Conservation (phyloP, 495 filamentous ascomycete genomes). For the Lasiosphaeria hispida region DNA sequence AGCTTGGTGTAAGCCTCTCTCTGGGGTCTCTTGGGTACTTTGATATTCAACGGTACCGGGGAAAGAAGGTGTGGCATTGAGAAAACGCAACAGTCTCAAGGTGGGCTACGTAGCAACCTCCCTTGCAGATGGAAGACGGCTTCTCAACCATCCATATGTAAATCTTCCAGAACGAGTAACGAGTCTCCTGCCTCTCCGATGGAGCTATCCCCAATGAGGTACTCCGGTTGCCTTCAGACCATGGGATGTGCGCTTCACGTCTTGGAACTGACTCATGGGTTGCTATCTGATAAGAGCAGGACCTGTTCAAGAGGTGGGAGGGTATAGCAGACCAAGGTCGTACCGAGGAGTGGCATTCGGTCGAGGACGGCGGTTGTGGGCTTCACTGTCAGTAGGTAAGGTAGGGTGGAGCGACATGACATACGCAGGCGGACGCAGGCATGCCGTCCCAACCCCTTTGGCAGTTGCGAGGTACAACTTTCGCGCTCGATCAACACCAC, state of each 20-base stretch:
- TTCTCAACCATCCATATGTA: not conserved
- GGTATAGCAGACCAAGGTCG: conserved; percentile 14
- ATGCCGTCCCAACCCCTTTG: conserved; percentile 18
- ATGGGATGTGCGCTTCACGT: conserved; percentile 9
- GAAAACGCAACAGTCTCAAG: not conserved
- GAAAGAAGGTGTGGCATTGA: conserved; percentile 3
- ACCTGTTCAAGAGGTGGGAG: conserved; percentile 6
- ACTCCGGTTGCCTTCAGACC: conserved; percentile 17
- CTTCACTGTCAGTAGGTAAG: too few species aligned
- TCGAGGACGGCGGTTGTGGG: too few species aligned
- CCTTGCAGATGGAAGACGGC: not conserved
- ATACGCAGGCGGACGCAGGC: not conserved
- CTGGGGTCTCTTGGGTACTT: not conserved
- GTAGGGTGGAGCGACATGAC: conserved; percentile 23
- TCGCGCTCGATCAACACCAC: conserved; percentile 20
- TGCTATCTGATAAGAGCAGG: conserved; percentile 15
- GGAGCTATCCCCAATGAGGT: conserved; percentile 8
- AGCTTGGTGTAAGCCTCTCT: conserved; percentile 14
- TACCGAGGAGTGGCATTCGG: not conserved
- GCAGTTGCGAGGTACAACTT: not conserved
- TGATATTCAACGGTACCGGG: not conserved
- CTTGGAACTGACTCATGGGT: not conserved
- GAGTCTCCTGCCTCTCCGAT: not conserved
- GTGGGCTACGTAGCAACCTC: not conserved
- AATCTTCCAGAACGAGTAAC: not conserved